Evolutionary conservation across 2,329 filamentous ascomycete genomes (phyloP).

Genomic region (Ustulina deusta): DNA sequence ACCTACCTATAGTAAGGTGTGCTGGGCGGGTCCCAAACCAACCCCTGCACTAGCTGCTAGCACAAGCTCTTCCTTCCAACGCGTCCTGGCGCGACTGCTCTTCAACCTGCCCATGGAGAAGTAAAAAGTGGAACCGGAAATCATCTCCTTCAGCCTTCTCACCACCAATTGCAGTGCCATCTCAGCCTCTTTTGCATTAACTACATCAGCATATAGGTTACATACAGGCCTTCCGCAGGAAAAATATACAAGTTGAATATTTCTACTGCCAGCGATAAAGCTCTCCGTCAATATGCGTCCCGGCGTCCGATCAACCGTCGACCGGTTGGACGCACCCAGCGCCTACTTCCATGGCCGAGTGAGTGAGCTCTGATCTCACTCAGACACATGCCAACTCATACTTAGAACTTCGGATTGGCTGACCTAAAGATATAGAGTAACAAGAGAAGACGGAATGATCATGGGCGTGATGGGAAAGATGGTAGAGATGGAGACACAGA

Average conservation of each 20-base stretch:
- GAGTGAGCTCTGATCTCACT: constrained; percentile 49
- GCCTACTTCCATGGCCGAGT: constrained; percentile 92
- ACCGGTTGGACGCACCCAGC: constrained; percentile 92
- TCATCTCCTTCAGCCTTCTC: constrained; percentile 23
- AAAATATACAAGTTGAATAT: background rate
- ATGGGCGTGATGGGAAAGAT: constrained; percentile 63
- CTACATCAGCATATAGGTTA: background rate
- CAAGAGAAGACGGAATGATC: constrained; percentile 74
- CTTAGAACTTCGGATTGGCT: constrained; percentile 14
- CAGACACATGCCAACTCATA: background rate
- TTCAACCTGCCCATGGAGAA: background rate
- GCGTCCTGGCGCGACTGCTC: constrained; percentile 29
- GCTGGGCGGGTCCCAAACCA: background rate
- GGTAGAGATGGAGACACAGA: constrained; percentile 66
- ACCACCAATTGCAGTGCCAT: constrained; percentile 14
- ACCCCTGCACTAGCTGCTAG: constrained; percentile 25
- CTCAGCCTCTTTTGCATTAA: constrained; percentile 19
- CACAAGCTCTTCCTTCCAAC: background rate
- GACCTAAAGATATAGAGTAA: constrained; percentile 62
- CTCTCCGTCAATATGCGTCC: constrained; percentile 56
- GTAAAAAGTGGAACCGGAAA: constrained; percentile 31
- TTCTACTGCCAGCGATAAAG: background rate
- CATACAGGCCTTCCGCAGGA: background rate
- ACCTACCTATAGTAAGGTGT: too few relatives aligned
- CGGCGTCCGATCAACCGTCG: constrained; percentile 77